These are phyloP conservation scores for Immersiella caudata DNA, from an alignment of 495 filamentous ascomycete species.

Conservation along the genomic window DNA sequence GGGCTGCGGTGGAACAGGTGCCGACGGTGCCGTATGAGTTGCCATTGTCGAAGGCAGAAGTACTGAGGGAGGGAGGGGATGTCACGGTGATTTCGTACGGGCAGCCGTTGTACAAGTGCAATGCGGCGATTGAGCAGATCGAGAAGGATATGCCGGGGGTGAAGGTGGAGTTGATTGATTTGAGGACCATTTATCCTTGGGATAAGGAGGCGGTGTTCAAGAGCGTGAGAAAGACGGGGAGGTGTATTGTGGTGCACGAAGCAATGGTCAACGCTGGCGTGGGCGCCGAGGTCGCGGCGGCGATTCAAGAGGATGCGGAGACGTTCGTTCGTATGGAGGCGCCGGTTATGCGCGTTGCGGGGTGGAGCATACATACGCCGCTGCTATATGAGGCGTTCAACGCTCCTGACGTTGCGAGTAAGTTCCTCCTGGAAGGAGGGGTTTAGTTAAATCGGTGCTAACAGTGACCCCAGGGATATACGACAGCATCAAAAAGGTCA, in stretches of 20 bases:
- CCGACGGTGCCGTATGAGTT: constrained; percentile 80
- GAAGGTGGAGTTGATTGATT: constrained; percentile 84
- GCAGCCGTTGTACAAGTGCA: constrained; percentile 87
- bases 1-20: constrained; percentile 94
- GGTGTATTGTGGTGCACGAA: constrained; percentile 93
- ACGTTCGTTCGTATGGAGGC: constrained; percentile 89
- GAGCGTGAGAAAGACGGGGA: constrained; percentile 87
- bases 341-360: constrained; percentile 88
- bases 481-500: constrained; percentile 53
- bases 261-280: constrained; percentile 94
- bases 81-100: constrained; percentile 91
- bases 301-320: constrained; percentile 77
- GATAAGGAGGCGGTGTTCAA: constrained; percentile 80
- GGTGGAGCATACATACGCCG: constrained; percentile 87
- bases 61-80: constrained; percentile 81
- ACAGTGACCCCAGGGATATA: constrained; percentile 50
- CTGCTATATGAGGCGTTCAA: constrained; percentile 85
- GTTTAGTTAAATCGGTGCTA: constrained; percentile 27
- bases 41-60: constrained; percentile 85
- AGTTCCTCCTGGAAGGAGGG: constrained; percentile 44
- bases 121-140: constrained; percentile 73
- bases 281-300: constrained; percentile 90
- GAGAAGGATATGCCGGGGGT: constrained; percentile 77
- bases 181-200: constrained; percentile 94
- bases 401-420: constrained; percentile 87